phyloP scores from a whole-genome alignment of 805 yeast genomes.

The Pichia cephalocereana region DNA sequence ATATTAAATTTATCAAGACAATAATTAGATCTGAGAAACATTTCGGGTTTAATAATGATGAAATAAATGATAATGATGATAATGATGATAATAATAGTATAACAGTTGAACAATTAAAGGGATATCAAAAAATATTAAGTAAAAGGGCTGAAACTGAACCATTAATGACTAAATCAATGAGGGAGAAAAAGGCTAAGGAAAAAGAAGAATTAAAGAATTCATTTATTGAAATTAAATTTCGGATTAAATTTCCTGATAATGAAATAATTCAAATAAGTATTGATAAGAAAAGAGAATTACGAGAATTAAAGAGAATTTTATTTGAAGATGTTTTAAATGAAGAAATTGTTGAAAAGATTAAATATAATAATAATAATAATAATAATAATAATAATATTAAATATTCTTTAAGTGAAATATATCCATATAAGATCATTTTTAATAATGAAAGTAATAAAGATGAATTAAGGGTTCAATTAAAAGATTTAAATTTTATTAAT shows the following conservation, averaged over 20 bases:
- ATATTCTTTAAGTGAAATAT: not conserved
- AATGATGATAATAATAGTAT: slow-evolving; percentile 26
- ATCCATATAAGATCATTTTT: not conserved
- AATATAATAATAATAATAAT: no score
- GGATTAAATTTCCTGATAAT: slow-evolving; percentile 53
- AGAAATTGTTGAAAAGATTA: slow-evolving; percentile 15
- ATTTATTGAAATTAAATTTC: slow-evolving; percentile 10
- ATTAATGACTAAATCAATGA: slow-evolving; percentile 20
- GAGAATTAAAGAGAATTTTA: slow-evolving; percentile 17
- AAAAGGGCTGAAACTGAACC: slow-evolving; percentile 31
- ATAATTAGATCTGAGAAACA: not conserved
- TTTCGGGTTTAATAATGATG: not conserved
- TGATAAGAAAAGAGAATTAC: slow-evolving; percentile 31
- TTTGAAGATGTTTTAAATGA: slow-evolving; percentile 20
- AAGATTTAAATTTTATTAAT: slow-evolving; percentile 35
- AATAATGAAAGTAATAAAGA: not conserved
- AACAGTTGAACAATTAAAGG: slow-evolving; percentile 42
- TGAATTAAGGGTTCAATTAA: slow-evolving; percentile 14
- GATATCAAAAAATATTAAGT: slow-evolving; percentile 41
- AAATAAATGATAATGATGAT: no score
- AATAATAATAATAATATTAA: no score
- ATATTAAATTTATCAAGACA: no score
- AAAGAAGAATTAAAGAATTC: slow-evolving; percentile 12
- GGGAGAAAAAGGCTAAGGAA: slow-evolving; percentile 12
- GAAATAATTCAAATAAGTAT: slow-evolving; percentile 43